Evolutionary conservation across 192 early-diverging fungal species (phyloP).

Genomic region (Rhizophagus clarus): DNA sequence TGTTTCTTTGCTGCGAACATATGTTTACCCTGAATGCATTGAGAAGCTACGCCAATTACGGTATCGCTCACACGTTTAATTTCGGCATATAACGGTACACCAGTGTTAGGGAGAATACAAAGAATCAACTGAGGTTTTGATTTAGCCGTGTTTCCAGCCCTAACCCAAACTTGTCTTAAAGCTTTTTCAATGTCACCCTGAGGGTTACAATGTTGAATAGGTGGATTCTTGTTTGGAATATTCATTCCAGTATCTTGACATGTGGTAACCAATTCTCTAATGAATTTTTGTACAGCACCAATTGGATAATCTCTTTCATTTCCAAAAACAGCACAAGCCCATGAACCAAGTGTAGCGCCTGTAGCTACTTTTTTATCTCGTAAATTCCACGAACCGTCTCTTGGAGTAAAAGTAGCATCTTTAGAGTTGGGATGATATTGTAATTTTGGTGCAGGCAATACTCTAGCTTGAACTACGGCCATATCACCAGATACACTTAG

Average conservation of each 20-base stretch:
- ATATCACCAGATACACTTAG: not conserved
- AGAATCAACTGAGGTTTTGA: conserved; percentile 37
- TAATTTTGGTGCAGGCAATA: conserved; percentile 80
- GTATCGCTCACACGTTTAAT: conserved; percentile 53
- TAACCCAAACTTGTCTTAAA: conserved; percentile 71
- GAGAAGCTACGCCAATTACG: conserved; percentile 41
- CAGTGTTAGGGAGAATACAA: conserved; percentile 80
- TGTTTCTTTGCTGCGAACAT: not conserved
- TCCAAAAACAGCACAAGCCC: conserved; percentile 82
- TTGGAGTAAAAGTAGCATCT: conserved; percentile 50
- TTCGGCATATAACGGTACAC: conserved; percentile 75
- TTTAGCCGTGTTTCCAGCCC: conserved; percentile 53
- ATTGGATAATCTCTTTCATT: conserved; percentile 45
- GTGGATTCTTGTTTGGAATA: conserved; percentile 48
- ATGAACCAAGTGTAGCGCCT: conserved; percentile 75
- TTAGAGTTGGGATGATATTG: conserved; percentile 55
- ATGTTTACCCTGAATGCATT: conserved; percentile 74
- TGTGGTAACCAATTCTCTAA: conserved; percentile 71
- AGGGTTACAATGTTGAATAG: conserved; percentile 53
- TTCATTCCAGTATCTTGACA: conserved; percentile 75
- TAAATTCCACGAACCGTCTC: conserved; percentile 86
- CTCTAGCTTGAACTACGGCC: conserved; percentile 63
- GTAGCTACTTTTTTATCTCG: conserved; percentile 76
- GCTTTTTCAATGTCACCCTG: conserved; percentile 71
- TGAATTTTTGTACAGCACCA: conserved; percentile 65